These are phyloP conservation scores for Pyricularia sp. DNA, from an alignment of 2,329 filamentous ascomycete genomes.

Conservation along the genomic window DNA sequence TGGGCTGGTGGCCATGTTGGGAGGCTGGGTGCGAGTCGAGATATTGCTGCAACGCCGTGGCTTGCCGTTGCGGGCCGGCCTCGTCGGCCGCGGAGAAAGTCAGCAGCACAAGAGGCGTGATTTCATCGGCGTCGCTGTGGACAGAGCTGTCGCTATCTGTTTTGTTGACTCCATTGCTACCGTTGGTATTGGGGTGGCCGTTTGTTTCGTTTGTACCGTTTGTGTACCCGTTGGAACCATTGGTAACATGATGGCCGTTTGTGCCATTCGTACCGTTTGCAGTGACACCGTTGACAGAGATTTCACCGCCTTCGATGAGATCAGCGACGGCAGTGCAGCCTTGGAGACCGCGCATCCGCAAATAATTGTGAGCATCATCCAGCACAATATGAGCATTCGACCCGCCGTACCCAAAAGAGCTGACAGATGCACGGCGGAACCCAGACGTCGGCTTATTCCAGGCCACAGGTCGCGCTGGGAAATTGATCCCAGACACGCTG, in stretches of 20 bases:
- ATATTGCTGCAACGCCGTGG: not conserved
- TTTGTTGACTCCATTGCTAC: not conserved
- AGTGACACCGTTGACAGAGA: not conserved
- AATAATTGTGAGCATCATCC: slow-evolving; percentile 13
- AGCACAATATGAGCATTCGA: slow-evolving; percentile 20
- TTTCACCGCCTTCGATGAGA: not conserved
- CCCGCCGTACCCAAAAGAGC: slow-evolving; percentile 20
- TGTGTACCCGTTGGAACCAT: no score
- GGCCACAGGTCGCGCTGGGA: slow-evolving; percentile 12
- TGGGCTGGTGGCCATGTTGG: not conserved
- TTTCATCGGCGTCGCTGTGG: not conserved
- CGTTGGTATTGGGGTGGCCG: not conserved
- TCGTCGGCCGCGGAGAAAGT: not conserved
- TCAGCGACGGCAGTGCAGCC: not conserved
- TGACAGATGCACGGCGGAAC: slow-evolving; percentile 15
- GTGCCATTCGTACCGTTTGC: no score
- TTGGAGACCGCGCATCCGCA: slow-evolving; percentile 6
- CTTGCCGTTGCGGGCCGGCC: not conserved
- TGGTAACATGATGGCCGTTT: no score
- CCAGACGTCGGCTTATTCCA: slow-evolving; percentile 14
- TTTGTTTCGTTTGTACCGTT: not conserved
- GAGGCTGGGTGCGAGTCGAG: not conserved
- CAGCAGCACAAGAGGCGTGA: not conserved
- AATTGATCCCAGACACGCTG: slow-evolving; percentile 7
- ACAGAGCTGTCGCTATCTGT: not conserved